Evolutionary conservation across 2,329 filamentous ascomycete genomes (phyloP), one percentile per base, ranked within the genome.

Genomic region (Didymellaceae sp.): DNA sequence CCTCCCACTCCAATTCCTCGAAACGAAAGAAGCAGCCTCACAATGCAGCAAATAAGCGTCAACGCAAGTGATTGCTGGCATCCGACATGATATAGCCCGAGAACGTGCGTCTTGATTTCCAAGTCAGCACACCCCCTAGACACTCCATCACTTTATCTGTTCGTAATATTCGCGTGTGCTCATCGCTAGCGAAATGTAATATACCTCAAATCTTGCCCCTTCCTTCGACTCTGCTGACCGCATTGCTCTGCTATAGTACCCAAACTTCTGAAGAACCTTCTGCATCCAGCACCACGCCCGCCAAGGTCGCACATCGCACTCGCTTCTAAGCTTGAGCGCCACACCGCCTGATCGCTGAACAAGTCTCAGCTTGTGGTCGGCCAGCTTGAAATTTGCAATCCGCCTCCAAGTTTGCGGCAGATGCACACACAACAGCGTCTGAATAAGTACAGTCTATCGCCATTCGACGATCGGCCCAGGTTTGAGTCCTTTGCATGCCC

Each of bases 21-120:
- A 62, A 62, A 58, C 59, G 56, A 55, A 63, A 62, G 52, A 57
- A 62, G 54, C 59, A 62, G 57, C 66, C 69, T 70, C 60, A 70
- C 67, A 61, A 62, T 57, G 61, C 63, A 66, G 60, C 57, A 54
- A 68, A 59, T 54, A 67, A 66, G 61, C 67, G 63, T 59, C 62
- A 63, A 45, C 62, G 61, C 57, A 61, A 61, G 51, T 65, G 60
- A 54, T 38, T 35, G 42, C 49, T 50, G 51, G 55, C 28, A 44
- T 22, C 54, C 38, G 24, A 49, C 33, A 32, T 43, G 40, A 48
- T 30, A 38, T 42, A 44, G 47, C 43, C 30, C 45, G 47, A 47
- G 13, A 26, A 40, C 33, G 22, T 18, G 28, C 20, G 37, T 39
- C 39, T 41, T 20, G 45, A 28, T 24, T 24, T 26, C 39, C 48